Evolutionary conservation across 2,329 filamentous ascomycete genomes (phyloP), one percentile per base, ranked within the genome.

Genomic region (Aspergillus transmontanensis): DNA sequence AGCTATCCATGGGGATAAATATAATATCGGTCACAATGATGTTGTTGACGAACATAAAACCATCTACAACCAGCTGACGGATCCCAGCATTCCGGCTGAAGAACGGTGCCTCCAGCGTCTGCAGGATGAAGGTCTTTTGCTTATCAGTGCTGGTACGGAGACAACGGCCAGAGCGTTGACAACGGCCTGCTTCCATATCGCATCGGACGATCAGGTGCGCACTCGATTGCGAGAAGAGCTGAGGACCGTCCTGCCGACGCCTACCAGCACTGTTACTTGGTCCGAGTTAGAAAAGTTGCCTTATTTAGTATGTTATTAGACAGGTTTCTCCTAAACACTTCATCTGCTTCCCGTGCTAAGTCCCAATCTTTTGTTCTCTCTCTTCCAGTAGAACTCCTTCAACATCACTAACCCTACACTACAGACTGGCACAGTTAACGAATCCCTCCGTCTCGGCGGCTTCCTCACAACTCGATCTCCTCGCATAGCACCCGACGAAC

Each of bases 211-310:
- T 30, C 51, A 55, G 0, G 62, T 75, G 6, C 50, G 68, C 6
- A 48, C 41, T 4, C 68, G 64, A 34, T 54, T 78, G 30, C 71
- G 69, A 0, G 60, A 56, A 14, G 75, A 79, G 58, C 64, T 78
- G 68, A 67, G 62, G 39, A 71, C 66, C 48, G 68, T 76, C 21
- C 59, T 73, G 59, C 62, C 68, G 45, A 72, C 65, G n/a, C 59
- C 53, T 7, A 53, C 26, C 6, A 70, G 66, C 12, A 65, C 65
- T n/a, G 67, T 68, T 28, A 62, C 68, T 6, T 73, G 70, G 71
- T 46, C 66, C 2, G 71, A 78, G 21, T 67, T 80, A 30, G 77
- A 81, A 67, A 68, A 70, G 54, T 61, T 80, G n/a, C 78, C 78
- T 0, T 80, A 79, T 63, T 64, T 81, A 61, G 75, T 77, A 14